Evolutionary conservation across 2,329 filamentous ascomycete genomes (phyloP), one percentile per base, ranked within the genome.

Genomic region (Fusarium buxicola): DNA sequence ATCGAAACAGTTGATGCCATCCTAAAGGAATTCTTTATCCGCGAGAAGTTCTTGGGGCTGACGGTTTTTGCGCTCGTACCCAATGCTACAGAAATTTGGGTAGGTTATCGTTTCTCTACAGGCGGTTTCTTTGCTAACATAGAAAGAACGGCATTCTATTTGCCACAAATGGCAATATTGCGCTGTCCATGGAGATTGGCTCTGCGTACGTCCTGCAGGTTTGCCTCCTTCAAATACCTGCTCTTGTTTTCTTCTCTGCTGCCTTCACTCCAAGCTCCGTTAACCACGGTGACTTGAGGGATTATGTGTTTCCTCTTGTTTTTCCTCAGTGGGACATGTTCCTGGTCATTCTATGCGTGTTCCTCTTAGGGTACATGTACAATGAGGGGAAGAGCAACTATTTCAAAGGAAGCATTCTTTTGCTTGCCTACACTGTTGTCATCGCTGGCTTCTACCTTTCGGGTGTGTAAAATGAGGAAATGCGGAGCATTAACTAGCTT

Each of bases 311-410:
- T n/a, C n/a, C 41, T 6, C 36, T 47, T 5, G 18, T 53, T 7
- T 46, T 53, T 5, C 41, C 41, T 18, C 34, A 47, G 12, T 47
- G 50, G 41, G 50, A 53, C 7, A 53, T 47, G 50, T 27, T 47
- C 2, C 34, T 39, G 8, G 27, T 47, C n/a, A 31, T 40, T 4
- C 30, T 40, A 7, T 39, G 25, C 1, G 34, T 47, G 6, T 47
- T 53, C 6, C 12, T 53, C 9, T 5, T 47, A 13, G 41, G 34
- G 2, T 47, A 47, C 3, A 12, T 47, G n/a, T 25, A 53, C 8
- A 36, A 34, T 3, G 41, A 53, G 27, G 41, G 45, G 8, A 39
- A 12, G 21, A 48, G 45, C 12, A 48, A 48, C 16, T 48, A 39
- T 9, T 39, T 39, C 5, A 48, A 48, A 31, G 45, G 41, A 3